Conservation (phyloP, 2,329 filamentous ascomycete genomes). For the Colletotrichum abscissum region DNA sequence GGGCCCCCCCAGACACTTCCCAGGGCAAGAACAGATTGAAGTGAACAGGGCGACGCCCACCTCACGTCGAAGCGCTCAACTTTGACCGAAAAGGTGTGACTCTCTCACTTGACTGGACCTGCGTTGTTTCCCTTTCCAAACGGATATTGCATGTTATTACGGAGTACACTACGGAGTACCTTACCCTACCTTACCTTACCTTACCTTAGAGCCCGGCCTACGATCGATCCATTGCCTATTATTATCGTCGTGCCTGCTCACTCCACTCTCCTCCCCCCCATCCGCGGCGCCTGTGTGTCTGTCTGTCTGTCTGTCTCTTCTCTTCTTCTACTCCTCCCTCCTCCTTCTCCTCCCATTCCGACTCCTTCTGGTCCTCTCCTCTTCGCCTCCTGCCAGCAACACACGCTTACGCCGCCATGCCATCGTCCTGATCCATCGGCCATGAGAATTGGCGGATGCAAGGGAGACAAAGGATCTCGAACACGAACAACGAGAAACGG, state of each 20-base stretch:
- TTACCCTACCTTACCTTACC: no score
- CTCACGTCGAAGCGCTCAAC: slow-evolving; percentile 14
- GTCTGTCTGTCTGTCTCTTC: background rate
- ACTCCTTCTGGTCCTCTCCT: background rate
- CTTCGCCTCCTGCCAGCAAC: slow-evolving; percentile 20
- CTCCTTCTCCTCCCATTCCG: background rate
- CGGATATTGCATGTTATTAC: background rate
- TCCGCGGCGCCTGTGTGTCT: background rate
- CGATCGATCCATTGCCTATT: slow-evolving; percentile 16
- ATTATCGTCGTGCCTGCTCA: slow-evolving; percentile 21
- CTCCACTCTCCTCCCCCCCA: slow-evolving; percentile 19
- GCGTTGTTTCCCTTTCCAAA: slow-evolving; percentile 4
- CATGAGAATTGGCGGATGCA: slow-evolving; percentile 36
- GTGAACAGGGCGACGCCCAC: background rate
- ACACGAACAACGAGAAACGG: slow-evolving; percentile 30
- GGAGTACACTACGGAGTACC: no score
- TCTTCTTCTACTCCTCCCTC: slow-evolving; percentile 14
- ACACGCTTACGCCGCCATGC: slow-evolving; percentile 39
- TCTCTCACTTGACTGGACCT: background rate
- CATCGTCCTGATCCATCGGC: slow-evolving; percentile 36
- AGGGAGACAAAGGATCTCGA: slow-evolving; percentile 35
- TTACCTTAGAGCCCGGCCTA: background rate
- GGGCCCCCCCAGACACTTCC: background rate
- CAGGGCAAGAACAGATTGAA: background rate
- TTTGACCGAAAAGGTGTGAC: background rate